These are phyloP conservation scores for Coffea humblotiana DNA, from an alignment of 305 asterid genomes.

Conservation along the genomic window DNA sequence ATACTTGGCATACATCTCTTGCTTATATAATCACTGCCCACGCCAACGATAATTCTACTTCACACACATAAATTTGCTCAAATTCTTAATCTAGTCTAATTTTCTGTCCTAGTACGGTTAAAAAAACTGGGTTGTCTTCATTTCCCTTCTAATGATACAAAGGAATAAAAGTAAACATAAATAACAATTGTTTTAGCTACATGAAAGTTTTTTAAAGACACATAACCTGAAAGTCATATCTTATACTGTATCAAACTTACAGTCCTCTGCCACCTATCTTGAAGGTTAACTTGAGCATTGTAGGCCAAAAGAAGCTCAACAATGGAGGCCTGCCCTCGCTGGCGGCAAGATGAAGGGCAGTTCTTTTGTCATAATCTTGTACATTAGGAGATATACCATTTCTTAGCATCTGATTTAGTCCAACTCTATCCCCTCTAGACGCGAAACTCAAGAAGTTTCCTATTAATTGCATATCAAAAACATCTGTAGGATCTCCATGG, in stretches of 20 bases:
- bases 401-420: constrained; percentile 58
- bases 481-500: constrained; percentile 25
- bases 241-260: constrained; percentile 19
- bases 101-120: no score
- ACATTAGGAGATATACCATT: constrained; percentile 55
- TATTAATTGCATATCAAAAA: constrained; percentile 48
- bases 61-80: background rate
- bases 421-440: constrained; percentile 68
- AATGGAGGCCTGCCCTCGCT: constrained; percentile 67
- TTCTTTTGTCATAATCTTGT: constrained; percentile 61
- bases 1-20: background rate
- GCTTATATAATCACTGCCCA: background rate
- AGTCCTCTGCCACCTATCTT: constrained; percentile 60
- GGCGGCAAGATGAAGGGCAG: constrained; percentile 72
- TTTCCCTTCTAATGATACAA: no score
- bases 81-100: no score
- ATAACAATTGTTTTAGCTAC: background rate
- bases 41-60: background rate
- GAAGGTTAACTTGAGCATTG: constrained; percentile 58
- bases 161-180: background rate
- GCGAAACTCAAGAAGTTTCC: constrained; percentile 68
- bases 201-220: background rate
- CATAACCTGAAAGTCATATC: background rate
- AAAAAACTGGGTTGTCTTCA: no score
- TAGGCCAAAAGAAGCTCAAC: constrained; percentile 65